Conservation (phyloP, 768 basidiomycete genomes). For the Agaricus subrufescens region DNA sequence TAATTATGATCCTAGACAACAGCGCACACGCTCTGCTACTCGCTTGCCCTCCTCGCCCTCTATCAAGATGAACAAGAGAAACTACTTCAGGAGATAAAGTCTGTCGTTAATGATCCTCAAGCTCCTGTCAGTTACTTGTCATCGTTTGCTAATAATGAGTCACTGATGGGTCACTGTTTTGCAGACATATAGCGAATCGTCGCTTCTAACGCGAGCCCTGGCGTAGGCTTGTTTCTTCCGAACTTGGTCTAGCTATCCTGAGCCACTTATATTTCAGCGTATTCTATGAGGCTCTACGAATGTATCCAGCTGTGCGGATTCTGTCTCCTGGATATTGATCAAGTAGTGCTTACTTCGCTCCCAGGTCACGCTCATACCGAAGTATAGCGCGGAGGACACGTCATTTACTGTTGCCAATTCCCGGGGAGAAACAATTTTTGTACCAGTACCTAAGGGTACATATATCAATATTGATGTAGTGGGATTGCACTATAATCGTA, state of each 20-base stretch:
- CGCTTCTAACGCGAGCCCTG: slow-evolving; percentile 24
- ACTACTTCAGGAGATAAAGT: slow-evolving; percentile 31
- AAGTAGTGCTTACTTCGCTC: background rate
- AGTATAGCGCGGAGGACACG: slow-evolving; percentile 42
- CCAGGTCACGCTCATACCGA: slow-evolving; percentile 39
- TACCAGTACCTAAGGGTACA: slow-evolving; percentile 40
- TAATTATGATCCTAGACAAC: slow-evolving; percentile 22
- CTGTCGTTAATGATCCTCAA: slow-evolving; percentile 19
- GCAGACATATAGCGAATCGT: slow-evolving; percentile 26
- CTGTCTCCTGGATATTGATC: background rate
- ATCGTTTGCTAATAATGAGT: too few relatives aligned
- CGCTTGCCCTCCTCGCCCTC: slow-evolving; percentile 38
- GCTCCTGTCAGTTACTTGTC: background rate
- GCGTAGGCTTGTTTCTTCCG: slow-evolving; percentile 19
- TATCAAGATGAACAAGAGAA: slow-evolving; percentile 42
- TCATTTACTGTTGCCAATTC: slow-evolving; percentile 27
- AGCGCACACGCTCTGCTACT: slow-evolving; percentile 34
- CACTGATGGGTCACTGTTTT: too few relatives aligned
- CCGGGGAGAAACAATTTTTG: slow-evolving; percentile 29
- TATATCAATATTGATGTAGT: slow-evolving; percentile 28
- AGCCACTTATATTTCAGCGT: slow-evolving; percentile 20
- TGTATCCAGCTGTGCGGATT: slow-evolving; percentile 32
- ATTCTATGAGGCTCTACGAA: slow-evolving; percentile 37
- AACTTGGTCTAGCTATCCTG: background rate
- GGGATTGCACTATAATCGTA: slow-evolving; percentile 50